Evolutionary conservation across 495 filamentous ascomycete species (phyloP).

Genomic region (Penicillium flavigenum): DNA sequence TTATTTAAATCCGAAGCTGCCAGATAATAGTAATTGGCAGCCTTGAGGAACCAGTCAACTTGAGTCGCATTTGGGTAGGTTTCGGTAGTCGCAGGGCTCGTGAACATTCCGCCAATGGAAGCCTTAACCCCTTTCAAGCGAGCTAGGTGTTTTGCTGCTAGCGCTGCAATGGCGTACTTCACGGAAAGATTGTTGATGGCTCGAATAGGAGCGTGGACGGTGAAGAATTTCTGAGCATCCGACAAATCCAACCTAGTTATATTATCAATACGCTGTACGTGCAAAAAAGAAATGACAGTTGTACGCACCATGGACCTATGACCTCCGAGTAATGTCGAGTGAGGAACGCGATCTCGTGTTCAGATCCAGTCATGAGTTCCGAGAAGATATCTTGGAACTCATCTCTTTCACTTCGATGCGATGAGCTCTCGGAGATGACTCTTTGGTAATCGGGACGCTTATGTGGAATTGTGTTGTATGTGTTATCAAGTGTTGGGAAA

Average conservation of each 20-base stretch:
- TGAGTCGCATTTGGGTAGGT: constrained; percentile 38
- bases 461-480: constrained; percentile 1
- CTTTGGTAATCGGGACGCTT: constrained; percentile 14
- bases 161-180: constrained; percentile 39
- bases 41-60: constrained; percentile 46
- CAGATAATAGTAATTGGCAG: constrained; percentile 45
- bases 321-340: constrained; percentile 38
- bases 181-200: constrained; percentile 35
- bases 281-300: not conserved
- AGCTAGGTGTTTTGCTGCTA: constrained; percentile 45
- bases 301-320: constrained; percentile 38
- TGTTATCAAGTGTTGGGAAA: constrained; percentile 3
- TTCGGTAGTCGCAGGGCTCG: constrained; percentile 39
- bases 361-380: constrained; percentile 42
- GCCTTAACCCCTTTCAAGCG: constrained; percentile 37
- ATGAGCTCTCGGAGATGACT: constrained; percentile 18
- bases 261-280: constrained; percentile 9
- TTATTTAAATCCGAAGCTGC: constrained; percentile 33
- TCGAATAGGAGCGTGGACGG: constrained; percentile 39
- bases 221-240: constrained; percentile 41
- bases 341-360: constrained; percentile 44
- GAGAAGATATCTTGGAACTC: constrained; percentile 45
- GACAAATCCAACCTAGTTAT: constrained; percentile 40
- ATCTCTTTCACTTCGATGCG: constrained; percentile 35
- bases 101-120: constrained; percentile 25